These are phyloP conservation scores for Saccharomyces hybrid DNA, from an alignment of 1,139 yeast species.

Conservation along the genomic window DNA sequence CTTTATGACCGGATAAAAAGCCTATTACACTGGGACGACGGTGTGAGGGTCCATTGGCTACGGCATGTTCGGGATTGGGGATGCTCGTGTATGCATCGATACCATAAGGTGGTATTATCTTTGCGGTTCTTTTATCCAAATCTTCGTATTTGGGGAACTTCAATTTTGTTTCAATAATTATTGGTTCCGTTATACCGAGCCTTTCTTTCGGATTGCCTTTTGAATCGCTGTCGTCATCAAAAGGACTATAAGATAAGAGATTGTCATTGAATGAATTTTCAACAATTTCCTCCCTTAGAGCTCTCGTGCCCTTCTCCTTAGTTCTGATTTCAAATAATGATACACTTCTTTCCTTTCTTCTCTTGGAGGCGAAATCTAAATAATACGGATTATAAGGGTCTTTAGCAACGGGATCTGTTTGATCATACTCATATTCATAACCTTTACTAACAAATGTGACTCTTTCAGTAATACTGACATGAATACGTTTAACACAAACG, in stretches of 20 bases:
- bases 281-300: conserved; percentile 56
- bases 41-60: conserved; percentile 4
- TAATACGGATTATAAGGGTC: conserved; percentile 36
- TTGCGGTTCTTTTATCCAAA: conserved; percentile 22
- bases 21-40: conserved; percentile 26
- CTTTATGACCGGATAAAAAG: conserved; percentile 20
- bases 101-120: conserved; percentile 31
- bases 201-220: conserved; percentile 8
- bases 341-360: conserved; percentile 46
- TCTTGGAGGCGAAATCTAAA: conserved; percentile 25
- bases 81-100: conserved; percentile 24
- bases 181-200: conserved; percentile 32
- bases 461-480: conserved; percentile 66
- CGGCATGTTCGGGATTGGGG: conserved; percentile 13
- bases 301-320: conserved; percentile 38
- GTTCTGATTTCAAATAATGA: conserved; percentile 62
- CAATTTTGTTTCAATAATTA: conserved; percentile 27
- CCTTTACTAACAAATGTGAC: conserved; percentile 61
- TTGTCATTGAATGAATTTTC: conserved; percentile 56
- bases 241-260: conserved; percentile 51
- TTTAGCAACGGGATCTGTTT: conserved; percentile 39
- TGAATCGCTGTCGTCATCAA: conserved; percentile 22
- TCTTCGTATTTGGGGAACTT: conserved; percentile 30
- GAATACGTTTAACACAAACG: conserved; percentile 61
- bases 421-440: conserved; percentile 51